These are phyloP conservation scores for Massariosphaeria phaeospora DNA, from an alignment of 495 filamentous ascomycete species.

Conservation along the genomic window DNA sequence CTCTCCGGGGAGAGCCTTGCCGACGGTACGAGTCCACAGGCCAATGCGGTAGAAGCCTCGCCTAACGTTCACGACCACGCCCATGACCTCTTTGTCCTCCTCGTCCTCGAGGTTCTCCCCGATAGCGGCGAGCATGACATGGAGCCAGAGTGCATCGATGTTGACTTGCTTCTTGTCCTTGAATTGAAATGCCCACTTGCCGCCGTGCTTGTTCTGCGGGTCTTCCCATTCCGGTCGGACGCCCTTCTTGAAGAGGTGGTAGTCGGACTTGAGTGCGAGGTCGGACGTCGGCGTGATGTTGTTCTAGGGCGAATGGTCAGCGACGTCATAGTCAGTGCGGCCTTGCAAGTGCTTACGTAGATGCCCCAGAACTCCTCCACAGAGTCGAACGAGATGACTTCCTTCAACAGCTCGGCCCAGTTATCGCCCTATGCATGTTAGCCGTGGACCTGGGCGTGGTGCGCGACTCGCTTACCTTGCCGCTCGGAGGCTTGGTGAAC, in stretches of 20 bases:
- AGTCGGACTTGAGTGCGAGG: conserved; percentile 93
- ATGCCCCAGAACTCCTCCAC: conserved; percentile 99
- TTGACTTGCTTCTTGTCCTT: conserved; percentile 85
- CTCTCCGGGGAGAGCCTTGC: conserved; percentile 64
- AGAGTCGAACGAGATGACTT: conserved; percentile 96
- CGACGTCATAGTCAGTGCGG: background rate
- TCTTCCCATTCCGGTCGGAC: conserved; percentile 99
- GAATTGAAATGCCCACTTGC: conserved; percentile 97
- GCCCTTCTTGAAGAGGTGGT: conserved; percentile 97
- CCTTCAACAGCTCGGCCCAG: conserved; percentile 97
- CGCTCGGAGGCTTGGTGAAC: conserved; percentile 98
- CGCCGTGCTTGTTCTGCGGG: conserved; percentile 94
- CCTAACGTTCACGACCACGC: conserved; percentile 96
- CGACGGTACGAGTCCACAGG: conserved; percentile 85
- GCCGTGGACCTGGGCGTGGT: background rate
- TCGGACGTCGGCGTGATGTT: conserved; percentile 96
- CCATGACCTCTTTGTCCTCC: conserved; percentile 92
- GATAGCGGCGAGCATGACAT: conserved; percentile 93
- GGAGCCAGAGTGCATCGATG: conserved; percentile 95
- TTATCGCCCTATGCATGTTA: conserved; percentile 70
- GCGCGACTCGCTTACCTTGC: conserved; percentile 62
- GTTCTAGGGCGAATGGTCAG: conserved; percentile 60
- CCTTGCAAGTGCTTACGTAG: conserved; percentile 66
- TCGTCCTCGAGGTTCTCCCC: conserved; percentile 96
- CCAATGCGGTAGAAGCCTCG: conserved; percentile 97